A percentile compares a stretch with the other conserved stretches of the same genome.
Evolutionary conservation across 768 basidiomycete species (phyloP).

Genomic region (Xerocomus brunneocitrinus): DNA sequence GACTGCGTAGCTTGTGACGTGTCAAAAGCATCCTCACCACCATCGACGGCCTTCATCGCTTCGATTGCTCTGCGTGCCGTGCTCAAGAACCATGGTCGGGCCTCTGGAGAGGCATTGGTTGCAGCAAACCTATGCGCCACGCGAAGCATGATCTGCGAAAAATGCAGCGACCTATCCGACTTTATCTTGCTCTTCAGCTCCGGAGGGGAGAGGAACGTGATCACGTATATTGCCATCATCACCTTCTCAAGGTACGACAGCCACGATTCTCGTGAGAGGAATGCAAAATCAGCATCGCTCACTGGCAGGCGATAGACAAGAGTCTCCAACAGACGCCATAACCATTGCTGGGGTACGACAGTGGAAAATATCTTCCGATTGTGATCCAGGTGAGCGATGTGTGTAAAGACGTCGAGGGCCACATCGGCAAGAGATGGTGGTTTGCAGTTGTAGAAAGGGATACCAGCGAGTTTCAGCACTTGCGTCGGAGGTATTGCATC

Average conservation of each 20-base stretch:
- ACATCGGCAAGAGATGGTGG: slow-evolving; percentile 64
- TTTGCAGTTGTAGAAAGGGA: slow-evolving; percentile 38
- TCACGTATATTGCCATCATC: slow-evolving; percentile 78
- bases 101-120: slow-evolving; percentile 42
- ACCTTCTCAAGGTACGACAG: slow-evolving; percentile 75
- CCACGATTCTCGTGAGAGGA: slow-evolving; percentile 62
- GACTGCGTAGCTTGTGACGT: slow-evolving; percentile 54
- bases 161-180: slow-evolving; percentile 58
- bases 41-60: slow-evolving; percentile 74
- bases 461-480: slow-evolving; percentile 50
- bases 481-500: slow-evolving; percentile 63
- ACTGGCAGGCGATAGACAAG: slow-evolving; percentile 85
- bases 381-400: slow-evolving; percentile 66
- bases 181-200: slow-evolving; percentile 70
- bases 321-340: slow-evolving; percentile 61
- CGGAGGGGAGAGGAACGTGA: slow-evolving; percentile 79
- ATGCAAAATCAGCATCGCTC: slow-evolving; percentile 65
- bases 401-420: slow-evolving; percentile 84
- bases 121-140: slow-evolving; percentile 62
- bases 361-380: slow-evolving; percentile 72
- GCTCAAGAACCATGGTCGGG: slow-evolving; percentile 48
- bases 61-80: slow-evolving; percentile 68
- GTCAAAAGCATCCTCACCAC: slow-evolving; percentile 70
- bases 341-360: slow-evolving; percentile 50
- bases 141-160: slow-evolving; percentile 65